Percentiles rank a stretch among this genome's conserved stretches.
Evolutionary conservation across 2,329 filamentous ascomycete species (phyloP).

Genomic region (Cryoendolithus antarcticus): DNA sequence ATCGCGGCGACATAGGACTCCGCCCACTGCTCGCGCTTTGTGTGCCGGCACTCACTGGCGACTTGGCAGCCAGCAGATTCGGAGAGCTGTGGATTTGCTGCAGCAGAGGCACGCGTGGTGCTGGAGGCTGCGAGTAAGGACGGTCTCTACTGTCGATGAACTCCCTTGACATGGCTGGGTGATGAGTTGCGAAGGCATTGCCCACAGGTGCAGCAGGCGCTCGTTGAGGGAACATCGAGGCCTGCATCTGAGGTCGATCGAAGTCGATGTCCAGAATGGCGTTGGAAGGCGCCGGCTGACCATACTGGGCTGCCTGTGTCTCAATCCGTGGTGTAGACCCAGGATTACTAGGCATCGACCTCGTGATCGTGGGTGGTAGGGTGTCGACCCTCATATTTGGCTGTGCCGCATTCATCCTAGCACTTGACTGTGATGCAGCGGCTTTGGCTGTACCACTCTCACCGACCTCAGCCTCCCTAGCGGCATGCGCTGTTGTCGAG

Average conservation of each 20-base stretch:
- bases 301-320: too few species aligned
- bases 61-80: slow-evolving; percentile 5
- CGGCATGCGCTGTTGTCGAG: too few species aligned
- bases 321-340: too few species aligned
- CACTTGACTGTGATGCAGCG: too few species aligned
- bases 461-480: too few species aligned
- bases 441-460: too few species aligned
- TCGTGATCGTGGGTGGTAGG: too few species aligned
- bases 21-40: background rate
- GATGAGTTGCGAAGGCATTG: slow-evolving; percentile 4
- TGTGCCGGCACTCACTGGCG: background rate
- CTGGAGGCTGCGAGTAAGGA: slow-evolving; percentile 13
- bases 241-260: slow-evolving; percentile 6
- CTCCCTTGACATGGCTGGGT: slow-evolving; percentile 16
- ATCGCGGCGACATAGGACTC: background rate
- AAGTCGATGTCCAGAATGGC: slow-evolving; percentile 2
- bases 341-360: too few species aligned
- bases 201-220: background rate
- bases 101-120: slow-evolving; percentile 3
- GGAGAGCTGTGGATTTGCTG: slow-evolving; percentile 14
- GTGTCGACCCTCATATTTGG: too few species aligned
- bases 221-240: slow-evolving; percentile 4
- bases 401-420: too few species aligned
- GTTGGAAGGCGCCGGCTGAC: too few species aligned
- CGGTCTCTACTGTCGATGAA: slow-evolving; percentile 23